Evolutionary conservation across 148 eudicot genomes (phyloP).

Genomic region (Salicornia ramosissima): DNA sequence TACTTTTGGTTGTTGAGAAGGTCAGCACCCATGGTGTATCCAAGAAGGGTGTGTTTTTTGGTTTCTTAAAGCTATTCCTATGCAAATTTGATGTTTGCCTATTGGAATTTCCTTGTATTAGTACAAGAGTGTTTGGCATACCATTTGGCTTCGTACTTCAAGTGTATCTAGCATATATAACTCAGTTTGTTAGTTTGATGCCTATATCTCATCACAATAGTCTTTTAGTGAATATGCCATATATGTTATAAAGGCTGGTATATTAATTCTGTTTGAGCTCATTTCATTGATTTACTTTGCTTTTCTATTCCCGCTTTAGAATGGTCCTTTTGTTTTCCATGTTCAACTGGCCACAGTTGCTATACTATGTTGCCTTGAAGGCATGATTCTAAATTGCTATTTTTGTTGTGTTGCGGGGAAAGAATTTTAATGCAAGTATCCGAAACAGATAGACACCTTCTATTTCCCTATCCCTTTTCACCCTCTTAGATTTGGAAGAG

Average conservation of each 20-base stretch:
- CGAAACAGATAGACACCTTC: not conserved
- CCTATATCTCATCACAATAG: not conserved
- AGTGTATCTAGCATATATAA: not conserved
- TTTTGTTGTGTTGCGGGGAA: not conserved
- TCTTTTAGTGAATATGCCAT: not conserved
- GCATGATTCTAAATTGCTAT: not conserved
- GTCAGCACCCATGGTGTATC: not conserved
- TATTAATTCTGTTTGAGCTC: not conserved
- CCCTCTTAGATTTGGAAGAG: not conserved
- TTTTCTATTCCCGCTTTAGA: not conserved
- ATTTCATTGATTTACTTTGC: not conserved
- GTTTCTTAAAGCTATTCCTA: too few species aligned
- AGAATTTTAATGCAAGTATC: not conserved
- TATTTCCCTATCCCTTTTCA: not conserved
- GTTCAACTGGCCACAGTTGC: not conserved
- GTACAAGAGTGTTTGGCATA: not conserved
- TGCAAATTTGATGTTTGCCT: not conserved
- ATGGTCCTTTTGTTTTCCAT: not conserved
- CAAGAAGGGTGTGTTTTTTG: not conserved
- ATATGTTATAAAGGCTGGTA: not conserved
- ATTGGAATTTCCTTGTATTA: not conserved
- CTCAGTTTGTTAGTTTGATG: not conserved
- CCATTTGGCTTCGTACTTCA: not conserved
- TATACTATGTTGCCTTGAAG: not conserved
- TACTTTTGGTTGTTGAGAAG: not conserved